Evolutionary conservation across 371 early-diverging fungal genomes (phyloP).

Genomic region (Rhizopus arrhizus): DNA sequence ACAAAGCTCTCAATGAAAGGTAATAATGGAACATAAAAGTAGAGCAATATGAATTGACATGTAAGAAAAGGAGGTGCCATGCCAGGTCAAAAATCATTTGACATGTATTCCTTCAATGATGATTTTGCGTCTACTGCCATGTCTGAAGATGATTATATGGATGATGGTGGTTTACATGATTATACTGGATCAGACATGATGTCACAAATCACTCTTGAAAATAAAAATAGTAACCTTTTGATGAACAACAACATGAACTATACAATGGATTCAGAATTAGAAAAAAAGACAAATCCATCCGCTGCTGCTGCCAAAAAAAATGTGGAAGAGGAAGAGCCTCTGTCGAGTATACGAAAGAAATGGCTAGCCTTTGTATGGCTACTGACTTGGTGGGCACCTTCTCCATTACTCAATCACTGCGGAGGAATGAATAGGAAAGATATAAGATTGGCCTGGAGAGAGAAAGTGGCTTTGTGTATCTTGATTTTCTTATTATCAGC

Average conservation of each 20-base stretch:
- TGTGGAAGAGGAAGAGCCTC: constrained; percentile 37
- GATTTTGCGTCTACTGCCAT: constrained; percentile 39
- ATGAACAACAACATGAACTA: background rate
- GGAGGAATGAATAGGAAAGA: constrained; percentile 74
- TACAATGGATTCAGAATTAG: constrained; percentile 8
- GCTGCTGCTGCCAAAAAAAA: constrained; percentile 26
- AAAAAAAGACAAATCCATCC: constrained; percentile 1
- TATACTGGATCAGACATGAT: constrained; percentile 26
- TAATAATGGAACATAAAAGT: constrained; percentile 13
- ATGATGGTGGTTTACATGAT: constrained; percentile 27
- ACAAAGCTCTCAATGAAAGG: constrained; percentile 36
- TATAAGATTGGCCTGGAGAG: constrained; percentile 88
- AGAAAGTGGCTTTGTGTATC: constrained; percentile 86
- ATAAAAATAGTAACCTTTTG: constrained; percentile 11
- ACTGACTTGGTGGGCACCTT: constrained; percentile 84
- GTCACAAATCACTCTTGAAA: constrained; percentile 28
- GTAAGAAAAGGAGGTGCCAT: background rate
- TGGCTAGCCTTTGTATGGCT: constrained; percentile 82
- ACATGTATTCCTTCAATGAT: constrained; percentile 41
- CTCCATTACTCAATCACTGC: constrained; percentile 54
- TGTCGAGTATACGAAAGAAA: constrained; percentile 46
- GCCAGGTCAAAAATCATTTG: constrained; percentile 28
- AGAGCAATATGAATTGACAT: background rate
- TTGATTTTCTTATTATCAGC: constrained; percentile 76
- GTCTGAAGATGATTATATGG: constrained; percentile 37